Evolutionary conservation across 257 asterid genomes (phyloP).

Genomic region (Solanum medicagineum): DNA sequence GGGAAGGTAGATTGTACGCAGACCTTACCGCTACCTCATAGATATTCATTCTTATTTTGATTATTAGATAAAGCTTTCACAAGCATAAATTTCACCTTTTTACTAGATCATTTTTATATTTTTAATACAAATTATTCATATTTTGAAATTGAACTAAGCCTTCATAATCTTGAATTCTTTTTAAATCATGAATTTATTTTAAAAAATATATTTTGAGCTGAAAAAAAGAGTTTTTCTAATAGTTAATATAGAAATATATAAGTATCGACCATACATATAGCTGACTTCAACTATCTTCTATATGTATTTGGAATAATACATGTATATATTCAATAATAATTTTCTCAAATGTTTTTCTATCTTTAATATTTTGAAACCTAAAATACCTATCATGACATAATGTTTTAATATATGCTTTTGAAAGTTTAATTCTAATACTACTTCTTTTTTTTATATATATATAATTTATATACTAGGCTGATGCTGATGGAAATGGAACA

Average conservation of each 20-base stretch:
- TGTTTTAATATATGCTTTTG: neutral
- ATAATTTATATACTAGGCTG: slow-evolving; percentile 32
- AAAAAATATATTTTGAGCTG: neutral
- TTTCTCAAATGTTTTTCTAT: neutral
- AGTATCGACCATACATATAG: neutral
- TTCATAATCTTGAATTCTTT: neutral
- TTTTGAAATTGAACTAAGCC: neutral
- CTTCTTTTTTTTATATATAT: neutral
- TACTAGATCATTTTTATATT: neutral
- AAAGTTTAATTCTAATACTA: neutral
- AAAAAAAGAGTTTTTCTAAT: neutral
- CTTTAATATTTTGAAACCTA: neutral
- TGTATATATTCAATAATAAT: neutral
- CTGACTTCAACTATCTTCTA: neutral
- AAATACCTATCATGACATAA: neutral
- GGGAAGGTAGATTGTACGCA: no score
- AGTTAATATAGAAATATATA: neutral
- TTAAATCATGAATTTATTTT: neutral
- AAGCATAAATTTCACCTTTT: neutral
- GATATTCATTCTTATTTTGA: neutral
- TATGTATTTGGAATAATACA: neutral
- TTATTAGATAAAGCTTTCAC: neutral
- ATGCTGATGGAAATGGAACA: slow-evolving; percentile 92
- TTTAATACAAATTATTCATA: no score
- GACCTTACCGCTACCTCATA: no score